These are phyloP conservation scores for Trichothecium sympodiale DNA, from an alignment of 2,329 filamentous ascomycete species.

Conservation along the genomic window DNA sequence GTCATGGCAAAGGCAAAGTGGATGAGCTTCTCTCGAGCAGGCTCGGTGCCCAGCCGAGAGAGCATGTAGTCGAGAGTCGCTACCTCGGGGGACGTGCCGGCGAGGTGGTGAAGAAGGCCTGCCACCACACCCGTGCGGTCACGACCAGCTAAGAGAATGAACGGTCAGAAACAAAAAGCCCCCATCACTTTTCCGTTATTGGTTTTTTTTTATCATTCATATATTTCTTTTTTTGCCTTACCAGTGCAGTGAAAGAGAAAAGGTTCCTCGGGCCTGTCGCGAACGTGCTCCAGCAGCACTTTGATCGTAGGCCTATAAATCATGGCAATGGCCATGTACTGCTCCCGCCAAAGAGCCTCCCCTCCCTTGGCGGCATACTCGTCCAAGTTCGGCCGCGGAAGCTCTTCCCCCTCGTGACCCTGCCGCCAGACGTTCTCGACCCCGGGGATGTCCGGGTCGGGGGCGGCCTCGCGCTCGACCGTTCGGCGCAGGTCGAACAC, in stretches of 20 bases:
- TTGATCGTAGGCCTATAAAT: slow-evolving; percentile 30
- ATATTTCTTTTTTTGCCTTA: slow-evolving; percentile 22
- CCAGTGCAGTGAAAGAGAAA: slow-evolving; percentile 45
- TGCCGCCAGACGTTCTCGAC: slow-evolving; percentile 34
- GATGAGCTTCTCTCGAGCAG: slow-evolving; percentile 35
- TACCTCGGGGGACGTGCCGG: slow-evolving; percentile 30
- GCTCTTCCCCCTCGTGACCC: slow-evolving; percentile 16
- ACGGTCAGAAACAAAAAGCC: too few relatives aligned
- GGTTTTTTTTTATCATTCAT: too few relatives aligned
- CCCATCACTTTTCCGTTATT: too few relatives aligned
- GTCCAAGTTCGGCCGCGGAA: slow-evolving; percentile 23
- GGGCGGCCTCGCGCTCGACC: slow-evolving; percentile 27
- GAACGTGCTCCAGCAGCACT: slow-evolving; percentile 34
- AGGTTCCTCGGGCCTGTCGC: slow-evolving; percentile 31
- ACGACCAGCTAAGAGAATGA: slow-evolving; percentile 30
- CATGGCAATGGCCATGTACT: slow-evolving; percentile 35
- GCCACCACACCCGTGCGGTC: slow-evolving; percentile 42
- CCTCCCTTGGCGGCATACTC: slow-evolving; percentile 35
- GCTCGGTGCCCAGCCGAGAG: slow-evolving; percentile 41
- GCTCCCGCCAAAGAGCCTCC: slow-evolving; percentile 28
- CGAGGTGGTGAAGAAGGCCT: slow-evolving; percentile 38
- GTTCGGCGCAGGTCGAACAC: slow-evolving; percentile 41
- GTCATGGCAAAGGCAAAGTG: slow-evolving; percentile 27
- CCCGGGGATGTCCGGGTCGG: slow-evolving; percentile 31
- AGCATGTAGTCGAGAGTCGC: slow-evolving; percentile 40